Base-by-base conservation (phyloP, 2,329 filamentous ascomycete species). In the Cadophora luteo-olivacea region DNA sequence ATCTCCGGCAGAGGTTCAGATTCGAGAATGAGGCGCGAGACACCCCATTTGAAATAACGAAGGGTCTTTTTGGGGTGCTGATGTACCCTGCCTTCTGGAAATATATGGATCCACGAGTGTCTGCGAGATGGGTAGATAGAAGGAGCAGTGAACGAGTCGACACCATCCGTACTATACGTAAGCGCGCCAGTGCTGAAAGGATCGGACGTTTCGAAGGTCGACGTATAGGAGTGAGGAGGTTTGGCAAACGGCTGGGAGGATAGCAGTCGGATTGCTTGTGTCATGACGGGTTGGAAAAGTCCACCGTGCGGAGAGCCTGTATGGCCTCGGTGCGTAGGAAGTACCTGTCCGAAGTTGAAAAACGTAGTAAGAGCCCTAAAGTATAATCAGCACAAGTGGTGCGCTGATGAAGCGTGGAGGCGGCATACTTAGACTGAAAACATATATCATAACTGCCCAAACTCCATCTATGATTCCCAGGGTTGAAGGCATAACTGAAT, bases 41-140 rank as follows among this genome's bases (percentile, higher is more conserved):
- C 85, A 0, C 96, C 96, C 96, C 96, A 99, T 83, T 97, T 97
- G 87, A 98, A 98, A 82, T 99, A 99, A 36, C 96, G 91, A 84
- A 98, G 90, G 8, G 90, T 88, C 75, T 89, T 89, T 52, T 89
- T 83, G 1, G 91, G 87, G 73, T 93, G 90, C 81, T 99, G 96
- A 80, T 98, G 94, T 57, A 97, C 93, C 79, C 92, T 93, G 60
- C 94, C 96, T 81, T 99, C 96, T 14, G 96, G 96, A 79, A 98
- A 98, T 65, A 98, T 91, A 80, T 99, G 96, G 4, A 99, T 84
- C 96, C 96, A 99, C 55, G 89, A 88, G 79, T 92, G 86, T 57
- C 88, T 88, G 75, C 93, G 90, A 71, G 81, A 85, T 1, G 87
- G 79, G 78, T 92, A 94, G 60, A 89, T 86, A 1, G 93, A 90